Conservation (phyloP, 75 land plant genomes). For the Picea sitchensis region DNA sequence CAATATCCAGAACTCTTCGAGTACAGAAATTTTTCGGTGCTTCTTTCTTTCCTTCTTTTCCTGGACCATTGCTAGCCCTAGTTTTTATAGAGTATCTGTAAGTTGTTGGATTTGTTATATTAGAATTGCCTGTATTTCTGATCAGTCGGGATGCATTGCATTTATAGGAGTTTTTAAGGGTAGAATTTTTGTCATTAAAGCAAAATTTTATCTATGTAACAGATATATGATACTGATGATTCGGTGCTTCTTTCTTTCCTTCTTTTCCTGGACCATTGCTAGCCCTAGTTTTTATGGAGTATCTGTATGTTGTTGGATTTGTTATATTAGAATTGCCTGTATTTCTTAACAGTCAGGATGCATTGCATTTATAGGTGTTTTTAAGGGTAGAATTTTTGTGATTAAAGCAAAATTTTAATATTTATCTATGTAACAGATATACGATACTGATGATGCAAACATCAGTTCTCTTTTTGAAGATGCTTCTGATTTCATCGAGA, state of each 20-base stretch:
- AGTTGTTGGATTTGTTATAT: background rate
- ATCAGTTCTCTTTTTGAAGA: conserved; percentile 71
- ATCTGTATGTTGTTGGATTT: background rate
- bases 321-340: background rate
- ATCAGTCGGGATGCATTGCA: background rate
- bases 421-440: conserved; percentile 46
- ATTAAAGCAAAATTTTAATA: background rate
- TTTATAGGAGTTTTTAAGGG: too few species aligned
- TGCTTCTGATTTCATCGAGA: conserved; percentile 63
- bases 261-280: background rate
- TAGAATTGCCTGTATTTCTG: background rate
- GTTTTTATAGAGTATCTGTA: background rate
- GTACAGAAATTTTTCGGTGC: conserved; percentile 68
- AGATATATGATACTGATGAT: conserved; percentile 60
- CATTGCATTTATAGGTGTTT: too few species aligned
- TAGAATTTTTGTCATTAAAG: background rate
- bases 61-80: background rate
- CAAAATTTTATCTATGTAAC: conserved; percentile 10
- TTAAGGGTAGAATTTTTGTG: background rate
- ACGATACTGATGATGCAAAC: conserved; percentile 71
- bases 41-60: background rate
- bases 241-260: conserved; percentile 30
- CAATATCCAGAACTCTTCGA: conserved; percentile 66
- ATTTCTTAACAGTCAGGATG: background rate
- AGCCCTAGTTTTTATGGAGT: background rate